Evolutionary conservation across 2,329 filamentous ascomycete genomes (phyloP), one percentile per base, ranked within the genome.

Genomic region (Aspergillus aculeatus): DNA sequence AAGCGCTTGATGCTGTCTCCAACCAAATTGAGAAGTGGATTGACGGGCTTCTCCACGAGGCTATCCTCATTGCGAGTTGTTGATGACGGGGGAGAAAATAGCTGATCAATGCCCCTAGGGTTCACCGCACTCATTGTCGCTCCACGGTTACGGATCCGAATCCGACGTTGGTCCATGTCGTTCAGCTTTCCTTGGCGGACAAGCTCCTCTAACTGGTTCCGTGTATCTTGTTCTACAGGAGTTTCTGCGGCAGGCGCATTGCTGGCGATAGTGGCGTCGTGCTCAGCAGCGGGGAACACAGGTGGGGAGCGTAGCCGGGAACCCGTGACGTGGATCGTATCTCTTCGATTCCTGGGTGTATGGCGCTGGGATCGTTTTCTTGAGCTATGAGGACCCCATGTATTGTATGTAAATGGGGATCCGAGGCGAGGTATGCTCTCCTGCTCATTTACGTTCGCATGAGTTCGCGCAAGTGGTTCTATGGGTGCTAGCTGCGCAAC

Each of bases 91-190:
- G 83, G 82, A 4, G 80, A 82, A 67, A 86, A 85, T 4, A 86
- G 75, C 58, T 81, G 79, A 49, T 83, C 78, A 35, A 87, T 76
- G 55, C 81, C 80, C 54, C 80, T 77, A 29, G 79, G 79, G 62
- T 78, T 79, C 60, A 84, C 81, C 55, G 85, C 83, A 53, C 85
- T 83, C 24, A 84, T 79, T 50, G 84, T 88, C 66, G 86, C 86
- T 57, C 86, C 86, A 48, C 86, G 83, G 65, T 82, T 86, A 47
- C 86, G 82, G 35, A 86, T 81, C 26, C 86, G 83, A 11, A 86
- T 80, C 31, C 84, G 82, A 57, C 83, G 82, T 64, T 84, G 80
- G 56, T 82, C 81, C 10, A 78, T 77, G 60, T 85, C 81, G 29
- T 71, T 72, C 24, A 75, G 60, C 59, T 75, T 75, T 50, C 74